Base-by-base conservation (phyloP, 306 rosid genomes). In the Castanopsis chinensis region DNA sequence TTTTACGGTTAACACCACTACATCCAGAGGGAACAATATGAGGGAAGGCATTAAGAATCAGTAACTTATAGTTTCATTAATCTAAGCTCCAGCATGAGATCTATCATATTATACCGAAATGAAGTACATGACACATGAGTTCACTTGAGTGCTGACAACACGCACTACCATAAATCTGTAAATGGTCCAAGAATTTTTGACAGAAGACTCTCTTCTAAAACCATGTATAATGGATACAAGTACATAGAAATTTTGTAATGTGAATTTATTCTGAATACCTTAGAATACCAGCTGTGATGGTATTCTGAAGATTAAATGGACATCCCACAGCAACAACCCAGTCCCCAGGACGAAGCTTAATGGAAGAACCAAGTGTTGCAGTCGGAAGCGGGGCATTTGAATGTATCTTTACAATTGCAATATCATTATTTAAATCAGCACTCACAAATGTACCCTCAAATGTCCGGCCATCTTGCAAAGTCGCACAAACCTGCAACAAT, bases 291-390 rank as follows among this genome's bases (percentile, higher is more conserved):
- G 95, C 90, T 67, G 98, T 95, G 78, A 95, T 88, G 5, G 98
- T 92, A 81, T 91, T 95, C 88, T 92, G 94, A 84, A 92, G 96
- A n/a, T 96, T 86, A 63, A 76, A 92, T 15, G 99, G 98, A 83
- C 98, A 91, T 23, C 97, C 98, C 82, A 95, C 45, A 45, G 98
- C 92, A 78, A 92, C 35, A 28, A 92, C 97, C 97, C 98, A 95
- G 63, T 95, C 98, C 76, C 99, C 99, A 20, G 99, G 98, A 63
- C 89, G 97, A 75, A 95, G 97, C 86, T 56, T 87, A 25, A 88
- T 83, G 53, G 97, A 95, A 75, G 91, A 87, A 75, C 99, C 99
- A 12, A 91, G 84, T 72, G 91, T 91, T 75, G 96, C 99, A n/a
- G 85, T 81, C 13, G 97, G 99, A 6, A 95, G 93, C 58, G 93